Percentiles rank a stretch among this genome's conserved stretches.
Evolutionary conservation across 805 yeast genomes (phyloP).

Genomic region (Myxozyma mucilagina): DNA sequence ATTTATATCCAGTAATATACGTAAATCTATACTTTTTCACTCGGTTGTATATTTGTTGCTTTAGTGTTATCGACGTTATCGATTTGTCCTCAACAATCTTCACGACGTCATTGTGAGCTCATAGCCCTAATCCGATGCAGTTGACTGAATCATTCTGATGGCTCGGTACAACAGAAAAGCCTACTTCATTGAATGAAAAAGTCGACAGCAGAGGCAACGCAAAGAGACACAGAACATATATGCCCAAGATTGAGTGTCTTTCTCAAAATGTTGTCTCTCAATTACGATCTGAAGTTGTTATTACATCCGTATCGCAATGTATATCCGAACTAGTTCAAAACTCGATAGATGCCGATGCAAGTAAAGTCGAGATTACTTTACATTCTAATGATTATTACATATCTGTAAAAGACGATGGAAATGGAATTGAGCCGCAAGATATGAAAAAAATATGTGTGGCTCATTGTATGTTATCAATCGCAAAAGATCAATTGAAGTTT

Average conservation of each 20-base stretch:
- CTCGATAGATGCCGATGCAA: slow-evolving; percentile 27
- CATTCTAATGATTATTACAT: slow-evolving; percentile 12
- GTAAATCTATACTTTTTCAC: background rate
- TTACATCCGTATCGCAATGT: slow-evolving; percentile 19
- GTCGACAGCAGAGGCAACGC: background rate
- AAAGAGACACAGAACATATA: background rate
- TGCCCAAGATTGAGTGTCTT: slow-evolving; percentile 4
- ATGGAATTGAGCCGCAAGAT: slow-evolving; percentile 54
- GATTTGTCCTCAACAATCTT: background rate
- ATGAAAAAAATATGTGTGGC: slow-evolving; percentile 46
- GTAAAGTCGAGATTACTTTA: slow-evolving; percentile 14
- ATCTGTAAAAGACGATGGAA: slow-evolving; percentile 60
- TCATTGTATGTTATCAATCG: slow-evolving; percentile 31
- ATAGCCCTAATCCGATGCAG: background rate
- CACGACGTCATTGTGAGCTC: background rate
- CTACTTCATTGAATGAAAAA: background rate
- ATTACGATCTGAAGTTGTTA: slow-evolving; percentile 20
- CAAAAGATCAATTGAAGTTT: background rate
- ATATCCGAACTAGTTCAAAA: slow-evolving; percentile 28
- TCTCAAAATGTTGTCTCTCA: background rate
- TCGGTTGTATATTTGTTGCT: background rate
- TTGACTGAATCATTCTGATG: background rate
- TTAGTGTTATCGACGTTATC: no score
- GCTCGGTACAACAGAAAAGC: background rate
- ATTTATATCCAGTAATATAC: no score